phyloP scores from a whole-genome alignment of 2,329 filamentous ascomycete species.

The Fusarium sp. region DNA sequence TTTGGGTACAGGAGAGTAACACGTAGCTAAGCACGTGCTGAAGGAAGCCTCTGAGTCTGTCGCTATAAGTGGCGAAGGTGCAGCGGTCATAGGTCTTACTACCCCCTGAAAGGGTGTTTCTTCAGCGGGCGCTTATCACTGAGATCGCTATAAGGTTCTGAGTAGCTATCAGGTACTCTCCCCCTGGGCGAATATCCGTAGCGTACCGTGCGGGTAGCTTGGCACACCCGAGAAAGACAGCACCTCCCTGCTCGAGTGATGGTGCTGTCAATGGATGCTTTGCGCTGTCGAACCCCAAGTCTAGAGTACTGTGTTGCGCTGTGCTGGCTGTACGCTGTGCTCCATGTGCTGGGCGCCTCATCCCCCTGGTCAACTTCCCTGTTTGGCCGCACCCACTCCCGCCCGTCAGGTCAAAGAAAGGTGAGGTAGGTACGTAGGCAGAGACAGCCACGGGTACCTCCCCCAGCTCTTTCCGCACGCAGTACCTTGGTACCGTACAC shows the following conservation, averaged over 20 bases:
- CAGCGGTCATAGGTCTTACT: background rate
- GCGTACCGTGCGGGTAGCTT: constrained; percentile 45
- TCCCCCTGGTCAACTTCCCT: constrained; percentile 46
- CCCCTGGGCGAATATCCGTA: constrained; percentile 36
- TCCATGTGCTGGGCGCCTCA: constrained; percentile 28
- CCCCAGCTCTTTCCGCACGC: constrained; percentile 36
- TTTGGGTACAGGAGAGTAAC: constrained; percentile 26
- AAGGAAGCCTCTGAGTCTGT: background rate
- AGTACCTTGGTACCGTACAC: constrained; percentile 45
- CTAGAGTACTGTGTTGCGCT: constrained; percentile 36
- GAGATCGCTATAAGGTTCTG: background rate
- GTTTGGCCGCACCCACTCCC: constrained; percentile 49
- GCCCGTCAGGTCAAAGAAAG: constrained; percentile 40
- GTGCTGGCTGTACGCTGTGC: constrained; percentile 19
- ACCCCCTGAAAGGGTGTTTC: background rate
- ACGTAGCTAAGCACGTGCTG: background rate
- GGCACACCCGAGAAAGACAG: constrained; percentile 35
- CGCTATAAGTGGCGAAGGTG: constrained; percentile 1
- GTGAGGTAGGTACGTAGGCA: constrained; percentile 6
- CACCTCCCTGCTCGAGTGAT: constrained; percentile 26
- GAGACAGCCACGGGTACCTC: constrained; percentile 20
- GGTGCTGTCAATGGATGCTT: constrained; percentile 20
- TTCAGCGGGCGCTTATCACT: background rate
- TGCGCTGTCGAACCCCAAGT: constrained; percentile 24
- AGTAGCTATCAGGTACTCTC: constrained; percentile 37